Base-by-base conservation (phyloP, 2,329 filamentous ascomycete species). In the Septoria linicola region DNA sequence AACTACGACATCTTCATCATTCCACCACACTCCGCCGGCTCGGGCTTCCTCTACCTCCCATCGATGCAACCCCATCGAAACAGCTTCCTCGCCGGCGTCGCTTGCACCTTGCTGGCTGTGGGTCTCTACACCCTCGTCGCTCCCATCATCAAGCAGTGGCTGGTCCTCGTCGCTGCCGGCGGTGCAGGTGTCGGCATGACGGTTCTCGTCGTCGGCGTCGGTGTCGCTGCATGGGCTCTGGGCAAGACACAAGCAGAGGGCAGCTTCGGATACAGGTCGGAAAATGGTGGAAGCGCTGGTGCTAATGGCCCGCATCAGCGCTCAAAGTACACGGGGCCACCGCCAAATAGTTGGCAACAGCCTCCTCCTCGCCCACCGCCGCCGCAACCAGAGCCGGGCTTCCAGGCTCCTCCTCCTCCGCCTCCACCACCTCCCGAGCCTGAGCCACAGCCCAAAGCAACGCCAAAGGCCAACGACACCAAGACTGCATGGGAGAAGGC, bases 1-100 rank as follows among this genome's bases (percentile, higher is more conserved):
- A 95, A 93, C 68, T 97, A 96, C 72, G 92, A 97, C 75, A 95
- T 97, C 67, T 96, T 96, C 74, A 87, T 96, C 68, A 91, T 97
- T 65, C 92, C 92, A 6, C 89, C 91, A 40, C 90, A 96, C 70
- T 92, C 90, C 8, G 80, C 91, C 5, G 92, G 92, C 46, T 83
- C 84, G 0, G 92, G 92, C 27, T 96, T 96, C 71, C 76, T 97
- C 21, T 96, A 97, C 70, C 81, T 97, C n/a, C 92, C 92, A 0
- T 96, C 91, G 0, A 72, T 97, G 55, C 81, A 86, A 66, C 87
- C 89, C 16, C 88, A 93, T 65, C 79, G 86, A 64, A 96, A 96
- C 71, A 95, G 89, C 72, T 97, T 96, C 70, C 79, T 90, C 17
- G 90, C 91, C 3, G 92, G 92, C 21, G 89, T 90, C 62, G 87